These are phyloP conservation scores for Botryotinia globosa DNA, from an alignment of 2,329 filamentous ascomycete species.

Conservation along the genomic window DNA sequence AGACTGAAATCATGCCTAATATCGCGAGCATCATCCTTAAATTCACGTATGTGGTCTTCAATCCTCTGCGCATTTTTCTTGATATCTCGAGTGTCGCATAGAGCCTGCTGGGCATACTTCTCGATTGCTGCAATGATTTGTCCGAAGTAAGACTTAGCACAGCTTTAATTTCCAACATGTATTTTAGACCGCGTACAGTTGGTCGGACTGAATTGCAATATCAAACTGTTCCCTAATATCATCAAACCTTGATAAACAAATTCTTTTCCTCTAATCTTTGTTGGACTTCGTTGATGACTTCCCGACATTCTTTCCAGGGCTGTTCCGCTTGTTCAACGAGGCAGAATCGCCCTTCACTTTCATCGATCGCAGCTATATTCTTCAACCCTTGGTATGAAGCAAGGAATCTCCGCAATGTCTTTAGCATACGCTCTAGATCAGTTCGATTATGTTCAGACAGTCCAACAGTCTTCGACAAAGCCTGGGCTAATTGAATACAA, in stretches of 20 bases:
- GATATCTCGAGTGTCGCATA: not conserved
- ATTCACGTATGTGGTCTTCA: not conserved
- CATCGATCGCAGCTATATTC: not conserved
- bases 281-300: not conserved
- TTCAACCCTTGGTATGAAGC: not conserved
- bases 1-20: not conserved
- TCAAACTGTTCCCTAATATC: not conserved
- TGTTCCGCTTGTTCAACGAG: not conserved
- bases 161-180: not conserved
- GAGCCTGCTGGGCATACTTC: not conserved
- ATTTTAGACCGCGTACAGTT: not conserved
- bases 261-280: slow-evolving; percentile 4
- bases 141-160: not conserved
- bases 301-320: not conserved
- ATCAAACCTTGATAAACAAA: not conserved
- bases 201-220: slow-evolving; percentile 2
- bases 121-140: not conserved
- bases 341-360: not conserved
- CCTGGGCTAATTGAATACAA: not conserved
- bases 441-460: not conserved
- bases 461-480: not conserved
- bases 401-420: not conserved
- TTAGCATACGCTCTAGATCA: slow-evolving; percentile 1
- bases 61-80: not conserved
- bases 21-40: not conserved